These are phyloP conservation scores for Protomyces pachydermus DNA, from an alignment of 1,139 yeast genomes.

Conservation along the genomic window DNA sequence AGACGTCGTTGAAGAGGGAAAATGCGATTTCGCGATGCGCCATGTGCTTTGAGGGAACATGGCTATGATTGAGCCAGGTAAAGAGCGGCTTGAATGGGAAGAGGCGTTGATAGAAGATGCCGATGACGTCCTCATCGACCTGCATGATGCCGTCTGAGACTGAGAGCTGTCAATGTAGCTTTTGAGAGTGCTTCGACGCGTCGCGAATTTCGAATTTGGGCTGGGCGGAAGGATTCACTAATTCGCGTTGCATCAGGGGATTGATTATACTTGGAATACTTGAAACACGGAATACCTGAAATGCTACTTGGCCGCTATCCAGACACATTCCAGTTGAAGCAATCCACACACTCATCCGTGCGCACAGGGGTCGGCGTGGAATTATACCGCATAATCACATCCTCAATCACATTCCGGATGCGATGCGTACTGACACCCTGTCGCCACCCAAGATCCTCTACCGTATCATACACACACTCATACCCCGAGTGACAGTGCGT, in stretches of 20 bases:
- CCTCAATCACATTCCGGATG: conserved; percentile 85
- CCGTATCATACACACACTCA: conserved; percentile 85
- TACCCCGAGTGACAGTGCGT: conserved; percentile 91
- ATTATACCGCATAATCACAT: conserved; percentile 65
- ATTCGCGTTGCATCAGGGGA: not conserved
- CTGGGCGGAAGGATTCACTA: too few relatives aligned
- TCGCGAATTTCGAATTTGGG: not conserved
- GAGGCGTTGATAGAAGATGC: conserved; percentile 65
- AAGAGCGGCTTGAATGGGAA: conserved; percentile 48
- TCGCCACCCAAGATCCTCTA: conserved; percentile 84
- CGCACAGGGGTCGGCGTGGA: conserved; percentile 71
- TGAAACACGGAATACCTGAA: too few relatives aligned
- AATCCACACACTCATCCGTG: conserved; percentile 75
- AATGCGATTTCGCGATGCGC: conserved; percentile 91
- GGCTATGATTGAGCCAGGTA: conserved; percentile 86
- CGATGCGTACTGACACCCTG: conserved; percentile 84
- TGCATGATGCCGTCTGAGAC: conserved; percentile 60
- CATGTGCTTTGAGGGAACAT: conserved; percentile 57
- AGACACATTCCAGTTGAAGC: conserved; percentile 71
- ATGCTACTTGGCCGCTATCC: not conserved
- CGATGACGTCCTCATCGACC: conserved; percentile 43
- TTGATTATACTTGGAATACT: too few relatives aligned
- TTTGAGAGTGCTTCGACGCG: conserved; percentile 27
- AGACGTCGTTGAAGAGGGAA: conserved; percentile 70
- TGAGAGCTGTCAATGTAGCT: conserved; percentile 50